Conservation (phyloP, 441 rosid species). For the Lepidium campestre region DNA sequence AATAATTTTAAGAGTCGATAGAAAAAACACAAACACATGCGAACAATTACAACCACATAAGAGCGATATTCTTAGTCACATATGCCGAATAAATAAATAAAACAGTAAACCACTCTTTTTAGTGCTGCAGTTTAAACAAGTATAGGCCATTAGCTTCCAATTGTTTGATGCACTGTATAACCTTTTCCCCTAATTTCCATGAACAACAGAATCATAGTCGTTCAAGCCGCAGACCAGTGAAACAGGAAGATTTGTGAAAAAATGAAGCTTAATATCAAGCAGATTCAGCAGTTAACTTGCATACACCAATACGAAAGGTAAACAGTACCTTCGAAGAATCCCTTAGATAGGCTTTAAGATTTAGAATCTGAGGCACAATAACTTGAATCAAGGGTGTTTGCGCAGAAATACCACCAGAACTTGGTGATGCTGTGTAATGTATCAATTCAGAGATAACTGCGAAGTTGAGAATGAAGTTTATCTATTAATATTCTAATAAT, state of each 20-base stretch:
- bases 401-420: conserved; percentile 74
- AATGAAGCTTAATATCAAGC: neutral
- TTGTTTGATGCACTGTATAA: neutral
- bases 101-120: neutral
- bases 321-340: conserved; percentile 84
- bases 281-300: neutral
- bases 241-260: neutral
- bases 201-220: neutral
- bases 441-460: conserved; percentile 94
- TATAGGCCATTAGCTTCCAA: neutral
- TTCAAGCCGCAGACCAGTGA: conserved; percentile 16
- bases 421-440: conserved; percentile 73
- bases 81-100: neutral
- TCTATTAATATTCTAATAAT: neutral
- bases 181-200: neutral
- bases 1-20: conserved; percentile 14
- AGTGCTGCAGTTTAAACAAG: neutral
- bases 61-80: conserved; percentile 8
- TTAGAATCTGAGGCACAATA: conserved; percentile 89
- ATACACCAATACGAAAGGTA: neutral
- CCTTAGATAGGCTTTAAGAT: conserved; percentile 67
- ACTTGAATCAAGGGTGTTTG: conserved; percentile 93
- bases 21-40: conserved; percentile 3
- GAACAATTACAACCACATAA: neutral
- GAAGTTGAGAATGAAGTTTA: conserved; percentile 18